Base-by-base conservation (phyloP, 495 filamentous ascomycete genomes). In the Xylaria palmicola region DNA sequence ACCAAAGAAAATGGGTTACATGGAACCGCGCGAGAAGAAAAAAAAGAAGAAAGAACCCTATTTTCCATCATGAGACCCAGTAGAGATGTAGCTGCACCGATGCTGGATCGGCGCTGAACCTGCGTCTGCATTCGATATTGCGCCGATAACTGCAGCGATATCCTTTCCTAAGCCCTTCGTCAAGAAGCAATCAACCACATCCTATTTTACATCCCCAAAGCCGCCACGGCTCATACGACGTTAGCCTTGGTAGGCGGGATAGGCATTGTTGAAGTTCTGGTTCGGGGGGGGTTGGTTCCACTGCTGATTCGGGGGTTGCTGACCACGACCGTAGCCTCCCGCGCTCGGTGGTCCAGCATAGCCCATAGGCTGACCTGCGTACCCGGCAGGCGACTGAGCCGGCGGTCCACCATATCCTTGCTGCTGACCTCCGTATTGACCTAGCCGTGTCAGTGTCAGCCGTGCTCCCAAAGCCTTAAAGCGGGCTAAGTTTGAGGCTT, bases 261-360 rank as follows among this genome's bases (percentile, higher is more conserved):
- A 86, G 43, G 82, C 83, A 64, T 82, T 84, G 67, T 81, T 80
- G 70, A 83, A 83, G 70, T 81, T 81, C 66, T 84, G 82, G 40
- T 71, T 74, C 5, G 79, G 78, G 44, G 84, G 79, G 20, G 81
- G 79, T 68, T 88, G 86, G 66, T 82, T 86, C 87, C 90, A 93
- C 65, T 89, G 89, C 67, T 86, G 77, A 67, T 85, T 87, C 60
- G 89, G 84, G 59, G 86, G 82, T 64, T 85, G 87, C 64, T 92
- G 89, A 65, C 88, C 90, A 75, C 91, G 91, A 43, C 90, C 90
- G 65, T 92, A 95, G 50, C 90, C 90, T 63, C 88, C 90, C 62
- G 88, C 87, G 66, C 87, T 90, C 41, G 82, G 87, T n/a, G 87
- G 88, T 44, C 82, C 81, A 22, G 75, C 79, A 64, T 82, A 84